Base-by-base conservation (phyloP, 2,329 filamentous ascomycete genomes). In the Dendryphion nanum region DNA sequence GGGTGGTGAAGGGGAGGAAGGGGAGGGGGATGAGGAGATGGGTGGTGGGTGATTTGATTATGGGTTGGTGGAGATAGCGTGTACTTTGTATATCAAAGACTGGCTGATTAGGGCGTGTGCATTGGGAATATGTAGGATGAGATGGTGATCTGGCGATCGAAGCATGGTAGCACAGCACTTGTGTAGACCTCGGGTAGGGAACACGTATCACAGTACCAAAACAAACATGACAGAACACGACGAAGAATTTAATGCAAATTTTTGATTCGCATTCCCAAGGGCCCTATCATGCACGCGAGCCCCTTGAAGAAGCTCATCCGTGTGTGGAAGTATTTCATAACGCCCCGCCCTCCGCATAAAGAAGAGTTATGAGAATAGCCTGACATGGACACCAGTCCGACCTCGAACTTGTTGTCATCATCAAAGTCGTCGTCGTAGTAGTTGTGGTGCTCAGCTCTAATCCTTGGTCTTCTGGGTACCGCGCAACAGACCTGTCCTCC, bases 381-480 rank as follows among this genome's bases (percentile, higher is more conserved):
- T n/a, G n/a, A 29, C 32, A 24, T 26, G n/a, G 13, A 6, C 18
- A 19, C 15, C 18, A 17, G 31, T 18, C 7, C 8, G 8, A 18
- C 31, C 15, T 8, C 24, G 8, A 6, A 13, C n/a, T 13, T 12
- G 20, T 23, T 16, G 24, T 18, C 20, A 31, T 8, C 16, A 40
- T 8, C 30, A 32, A 15, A 15, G n/a, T 19, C 41, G 14, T 28
- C 15, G n/a, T n/a, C n/a, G n/a, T n/a, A n/a, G n/a, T n/a, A n/a
- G n/a, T n/a, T n/a, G n/a, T n/a, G n/a, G n/a, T n/a, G n/a, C 29
- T 18, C 31, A 6, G 10, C 46, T 55, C 55, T 68, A 69, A 44
- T 98, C 94, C 89, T 98, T 98, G 72, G 83, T 89, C 88, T 98
- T 98, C 81, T 98, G 93, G 72, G 93, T 97, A 95, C 93, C 93